Percentiles rank a stretch among this genome's conserved stretches.
These are phyloP conservation scores for Massarina eburnea DNA, from an alignment of 2,329 filamentous ascomycete species.

Conservation along the genomic window DNA sequence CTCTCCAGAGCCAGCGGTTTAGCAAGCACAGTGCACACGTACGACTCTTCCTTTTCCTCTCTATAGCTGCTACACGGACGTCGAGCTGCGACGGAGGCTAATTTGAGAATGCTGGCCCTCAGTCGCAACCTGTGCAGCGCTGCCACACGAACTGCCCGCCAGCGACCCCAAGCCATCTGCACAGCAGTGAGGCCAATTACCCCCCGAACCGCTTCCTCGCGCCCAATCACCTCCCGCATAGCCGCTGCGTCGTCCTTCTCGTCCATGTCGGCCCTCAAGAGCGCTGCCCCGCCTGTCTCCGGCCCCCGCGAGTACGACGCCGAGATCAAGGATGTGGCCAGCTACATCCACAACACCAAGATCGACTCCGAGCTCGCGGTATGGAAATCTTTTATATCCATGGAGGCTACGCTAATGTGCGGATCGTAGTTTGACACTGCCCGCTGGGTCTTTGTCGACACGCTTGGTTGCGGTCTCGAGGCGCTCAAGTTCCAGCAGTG, in stretches of 20 bases:
- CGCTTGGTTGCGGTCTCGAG: conserved; percentile 93
- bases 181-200: conserved; percentile 43
- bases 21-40: conserved; percentile 28
- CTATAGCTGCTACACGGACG: conserved; percentile 34
- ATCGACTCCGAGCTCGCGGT: conserved; percentile 92
- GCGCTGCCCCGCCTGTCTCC: conserved; percentile 32
- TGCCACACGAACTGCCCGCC: conserved; percentile 41
- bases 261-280: conserved; percentile 42
- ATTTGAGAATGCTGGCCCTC: conserved; percentile 45
- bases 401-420: conserved; percentile 15
- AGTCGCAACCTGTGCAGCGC: conserved; percentile 45
- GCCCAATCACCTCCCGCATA: conserved; percentile 24
- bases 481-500: conserved; percentile 95
- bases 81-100: conserved; percentile 38
- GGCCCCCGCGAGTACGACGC: conserved; percentile 69
- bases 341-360: conserved; percentile 89
- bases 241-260: conserved; percentile 36
- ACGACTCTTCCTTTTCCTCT: conserved; percentile 35
- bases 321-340: conserved; percentile 93
- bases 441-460: conserved; percentile 94
- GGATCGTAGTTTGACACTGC: conserved; percentile 80
- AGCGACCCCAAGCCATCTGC: conserved; percentile 33
- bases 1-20: conserved; percentile 23
- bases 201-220: conserved; percentile 25
- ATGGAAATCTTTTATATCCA: conserved; percentile 49